Conservation (phyloP, 768 basidiomycete genomes). For the Phylloporus sp. region DNA sequence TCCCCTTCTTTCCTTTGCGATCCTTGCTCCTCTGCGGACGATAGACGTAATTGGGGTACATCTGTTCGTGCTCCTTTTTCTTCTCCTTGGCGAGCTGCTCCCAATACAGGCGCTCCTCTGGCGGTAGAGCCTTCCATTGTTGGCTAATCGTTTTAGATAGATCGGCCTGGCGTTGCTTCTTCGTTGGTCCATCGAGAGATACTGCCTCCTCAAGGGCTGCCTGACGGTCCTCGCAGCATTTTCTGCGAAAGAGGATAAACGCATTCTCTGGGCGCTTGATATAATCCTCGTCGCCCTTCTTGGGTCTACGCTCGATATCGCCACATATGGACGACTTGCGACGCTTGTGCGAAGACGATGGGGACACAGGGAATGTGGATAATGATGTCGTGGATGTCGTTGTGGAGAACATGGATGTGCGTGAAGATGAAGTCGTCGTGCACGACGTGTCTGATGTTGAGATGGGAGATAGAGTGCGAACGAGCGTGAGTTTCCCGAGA, state of each 20-base stretch:
- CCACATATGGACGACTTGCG: slow-evolving; percentile 49
- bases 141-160: slow-evolving; percentile 79
- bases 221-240: slow-evolving; percentile 72
- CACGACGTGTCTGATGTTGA: slow-evolving; percentile 24
- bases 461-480: slow-evolving; percentile 42
- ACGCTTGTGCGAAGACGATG: slow-evolving; percentile 43
- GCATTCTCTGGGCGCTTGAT: slow-evolving; percentile 83
- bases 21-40: slow-evolving; percentile 58
- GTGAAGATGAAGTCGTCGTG: slow-evolving; percentile 31
- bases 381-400: slow-evolving; percentile 32
- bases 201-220: slow-evolving; percentile 47
- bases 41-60: slow-evolving; percentile 77
- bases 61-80: slow-evolving; percentile 73
- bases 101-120: slow-evolving; percentile 70
- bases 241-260: slow-evolving; percentile 79
- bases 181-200: slow-evolving; percentile 38
- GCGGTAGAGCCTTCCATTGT: slow-evolving; percentile 68
- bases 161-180: slow-evolving; percentile 77
- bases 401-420: slow-evolving; percentile 40
- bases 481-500: slow-evolving; percentile 40
- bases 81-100: slow-evolving; percentile 74
- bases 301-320: slow-evolving; percentile 46
- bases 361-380: slow-evolving; percentile 32
- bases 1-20: slow-evolving; percentile 46
- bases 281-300: slow-evolving; percentile 76